Evolutionary conservation across 2,329 filamentous ascomycete species (phyloP).

Genomic region (Aureobasidium pullulans): DNA sequence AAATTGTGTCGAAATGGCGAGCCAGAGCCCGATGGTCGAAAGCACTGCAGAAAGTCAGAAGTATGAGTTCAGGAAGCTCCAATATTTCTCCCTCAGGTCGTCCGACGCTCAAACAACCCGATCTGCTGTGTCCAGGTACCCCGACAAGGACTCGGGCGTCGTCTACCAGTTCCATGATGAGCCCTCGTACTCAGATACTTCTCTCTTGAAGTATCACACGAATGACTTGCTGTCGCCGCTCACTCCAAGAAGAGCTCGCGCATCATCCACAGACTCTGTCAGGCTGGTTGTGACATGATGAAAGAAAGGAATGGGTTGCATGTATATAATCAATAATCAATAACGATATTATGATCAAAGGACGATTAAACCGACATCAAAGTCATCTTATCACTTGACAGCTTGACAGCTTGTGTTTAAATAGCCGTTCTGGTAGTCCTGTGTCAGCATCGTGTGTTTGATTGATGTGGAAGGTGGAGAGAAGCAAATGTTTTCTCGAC

Average conservation of each 20-base stretch:
- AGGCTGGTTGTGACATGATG: not conserved
- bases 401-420: too few species aligned
- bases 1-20: slow-evolving; percentile 7
- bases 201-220: not conserved
- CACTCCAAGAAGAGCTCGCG: not conserved
- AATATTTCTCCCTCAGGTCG: not conserved
- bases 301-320: not conserved
- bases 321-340: not conserved
- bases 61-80: not conserved
- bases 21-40: not conserved
- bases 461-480: too few species aligned
- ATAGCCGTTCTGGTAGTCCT: too few species aligned
- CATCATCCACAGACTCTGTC: not conserved
- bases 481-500: too few species aligned
- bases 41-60: not conserved
- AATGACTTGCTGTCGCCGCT: not conserved
- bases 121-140: not conserved
- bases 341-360: too few species aligned
- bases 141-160: not conserved
- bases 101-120: not conserved
- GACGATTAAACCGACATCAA: too few species aligned
- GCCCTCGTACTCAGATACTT: not conserved
- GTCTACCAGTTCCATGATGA: not conserved
- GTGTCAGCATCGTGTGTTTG: too few species aligned
- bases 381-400: too few species aligned